phyloP scores from a whole-genome alignment of 164 flowering plant species.

The Echeveria elegans region DNA sequence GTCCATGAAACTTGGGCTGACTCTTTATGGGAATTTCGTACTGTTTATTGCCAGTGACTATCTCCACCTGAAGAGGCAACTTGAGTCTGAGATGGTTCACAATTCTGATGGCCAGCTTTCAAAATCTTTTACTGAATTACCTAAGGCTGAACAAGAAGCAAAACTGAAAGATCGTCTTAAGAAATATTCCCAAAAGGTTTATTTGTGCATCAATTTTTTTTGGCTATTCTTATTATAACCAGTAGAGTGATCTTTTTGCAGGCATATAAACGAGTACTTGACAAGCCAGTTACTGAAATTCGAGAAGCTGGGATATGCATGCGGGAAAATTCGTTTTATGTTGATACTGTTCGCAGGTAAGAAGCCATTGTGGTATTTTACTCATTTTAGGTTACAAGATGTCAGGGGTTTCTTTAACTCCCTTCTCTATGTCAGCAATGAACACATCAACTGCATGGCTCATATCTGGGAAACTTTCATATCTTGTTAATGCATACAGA shows the following conservation, averaged over 20 bases:
- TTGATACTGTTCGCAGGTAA: slow-evolving; percentile 98
- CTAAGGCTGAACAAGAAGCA: slow-evolving; percentile 71
- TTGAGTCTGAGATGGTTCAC: slow-evolving; percentile 87
- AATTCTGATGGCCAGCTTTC: slow-evolving; percentile 36
- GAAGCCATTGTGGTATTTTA: slow-evolving; percentile 10
- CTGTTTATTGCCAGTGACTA: slow-evolving; percentile 58
- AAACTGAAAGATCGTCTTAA: slow-evolving; percentile 87
- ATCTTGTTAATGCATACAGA: neutral
- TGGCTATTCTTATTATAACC: slow-evolving; percentile 3
- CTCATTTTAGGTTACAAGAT: neutral
- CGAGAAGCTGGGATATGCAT: slow-evolving; percentile 99
- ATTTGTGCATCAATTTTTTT: neutral
- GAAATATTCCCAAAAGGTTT: slow-evolving; percentile 95
- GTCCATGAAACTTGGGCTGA: neutral
- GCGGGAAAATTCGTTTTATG: slow-evolving; percentile 96
- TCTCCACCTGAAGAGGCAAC: slow-evolving; percentile 87
- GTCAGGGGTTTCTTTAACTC: neutral
- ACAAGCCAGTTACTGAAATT: slow-evolving; percentile 86
- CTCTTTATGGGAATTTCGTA: neutral
- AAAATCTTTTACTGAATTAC: slow-evolving; percentile 82
- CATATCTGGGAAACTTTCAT: neutral
- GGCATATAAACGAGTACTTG: slow-evolving; percentile 91
- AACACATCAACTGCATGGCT: neutral
- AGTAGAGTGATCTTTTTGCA: slow-evolving; percentile 15
- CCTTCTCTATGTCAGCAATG: neutral